Evolutionary conservation across 1,284 basidiomycete species (phyloP), one percentile per base, ranked within the genome.

Genomic region (Hemileccinum hortonii): DNA sequence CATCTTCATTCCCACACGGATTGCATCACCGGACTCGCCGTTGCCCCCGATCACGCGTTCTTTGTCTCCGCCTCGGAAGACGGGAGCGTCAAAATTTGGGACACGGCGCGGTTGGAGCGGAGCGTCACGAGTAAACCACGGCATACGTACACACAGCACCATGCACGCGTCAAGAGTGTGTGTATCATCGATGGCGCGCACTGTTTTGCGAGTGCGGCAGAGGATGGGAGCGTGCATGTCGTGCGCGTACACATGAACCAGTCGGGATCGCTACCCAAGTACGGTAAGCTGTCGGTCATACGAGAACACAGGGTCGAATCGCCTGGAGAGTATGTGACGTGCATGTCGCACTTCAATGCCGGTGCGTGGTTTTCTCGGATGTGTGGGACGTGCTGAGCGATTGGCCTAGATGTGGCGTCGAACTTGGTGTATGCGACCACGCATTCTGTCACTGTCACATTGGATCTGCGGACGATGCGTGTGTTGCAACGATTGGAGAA

Each of bases 11-110:
- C 92, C 10, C 94, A 98, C 64, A 82, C 84, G 0, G 89, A 87
- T 16, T 78, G 83, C 1, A 78, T 99, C 54, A 93, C 88, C 1
- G 81, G 85, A 2, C 75, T 99, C 16, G 87, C 88, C 1, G 90
- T 96, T 11, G 89, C 96, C 2, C 93, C 94, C 0, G 97, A 99
- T 66, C 93, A 97, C 58, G 74, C 87, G 58, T 99, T 98, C 76
- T 98, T 99, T 62, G 87, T 93, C 1, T 90, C 94, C 0, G 82
- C 86, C 0, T 95, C 93, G 2, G 85, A 90, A 58, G 94, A 97
- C 64, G 86, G 86, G 58, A 87, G 85, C 0, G 81, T 95, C 56
- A 89, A 91, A 65, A 78, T 92, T 7, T 93, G 90, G 91, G 91
- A 93, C 63, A 83, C 87, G 0, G 83, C 86, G 7, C 78, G 88